Evolutionary conservation across 1,139 yeast genomes (phyloP), one percentile per base, ranked within the genome.

Genomic region (Magnusiomyces tetraspermus): DNA sequence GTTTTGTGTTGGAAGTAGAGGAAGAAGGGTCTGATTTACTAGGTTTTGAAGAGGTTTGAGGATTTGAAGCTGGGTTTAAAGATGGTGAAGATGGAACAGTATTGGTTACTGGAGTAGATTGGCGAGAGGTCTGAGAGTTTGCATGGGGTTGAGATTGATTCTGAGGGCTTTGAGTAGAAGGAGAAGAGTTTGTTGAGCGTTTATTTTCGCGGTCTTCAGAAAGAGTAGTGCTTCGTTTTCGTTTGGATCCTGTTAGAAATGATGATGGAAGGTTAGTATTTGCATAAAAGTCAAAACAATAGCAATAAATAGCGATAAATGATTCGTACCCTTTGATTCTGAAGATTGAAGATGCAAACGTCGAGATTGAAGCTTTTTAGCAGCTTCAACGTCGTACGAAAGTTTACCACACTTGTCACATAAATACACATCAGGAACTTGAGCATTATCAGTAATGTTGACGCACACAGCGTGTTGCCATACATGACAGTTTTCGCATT

Each of bases 391-490:
- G 63, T 80, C 78, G 22, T 80, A 74, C 19, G 79, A 76, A 71
- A 86, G 75, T 33, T 55, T 78, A 57, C 83, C 85, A 69, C 97
- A 92, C 53, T 74, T 76, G 66, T 86, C 87, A 66, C 98, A 90
- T 48, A 80, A 75, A 65, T 86, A 90, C 52, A 81, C 82, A 57
- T 87, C 96, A 0, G 96, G 96, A 0, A 83, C 94, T 54, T 83
- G 82, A 36, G 79, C 85, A 55, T 78, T 82, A 49, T 83, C 78
- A 51, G 74, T 75, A 59, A 85, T 86, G 8, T 85, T 86, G 79
- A 87, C 88, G 69, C 97, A 90, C 24, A 80, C 75, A 46, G 95
- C 90, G 70, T 90, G 97, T 65, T 89, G 96, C 97, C 97, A 90
- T 57, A 96, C 79, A 67, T 79, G 83, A 67, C 97, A 90, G 48